Evolutionary conservation across 176 grass and related monocot genomes (phyloP), one percentile per base, ranked within the genome.

Genomic region (Urochloa ruziziensis): DNA sequence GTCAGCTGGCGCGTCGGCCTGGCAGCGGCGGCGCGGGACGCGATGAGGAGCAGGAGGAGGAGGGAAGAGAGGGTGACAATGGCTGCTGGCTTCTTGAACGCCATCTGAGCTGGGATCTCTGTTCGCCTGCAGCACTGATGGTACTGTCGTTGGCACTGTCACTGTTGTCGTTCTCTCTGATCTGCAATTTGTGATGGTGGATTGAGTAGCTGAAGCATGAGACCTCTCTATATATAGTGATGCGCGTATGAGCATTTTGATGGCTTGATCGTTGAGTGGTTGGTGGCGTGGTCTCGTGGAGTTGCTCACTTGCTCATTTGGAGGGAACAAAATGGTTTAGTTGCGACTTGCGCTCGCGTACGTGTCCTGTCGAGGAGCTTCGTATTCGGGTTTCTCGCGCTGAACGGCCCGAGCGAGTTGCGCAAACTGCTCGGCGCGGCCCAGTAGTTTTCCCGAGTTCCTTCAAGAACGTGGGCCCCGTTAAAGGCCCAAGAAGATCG

Each of bases 1-100:
- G 70, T 65, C 13, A 93, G 79, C 0, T 68, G 43, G 54, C 87
- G 87, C 28, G 74, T 58, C 35, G 66, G 74, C 53, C 80, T 53
- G 4, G 87, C 66, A 2, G 80, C 74, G 19, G 32, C 14, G 51
- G 74, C 67, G 76, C 52, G 28, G 13, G 72, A 43, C 6, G 57
- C 74, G 58, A 88, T 6, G 75, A 92, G 54, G 71, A 92, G 25
- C 9, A 89, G 25, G 13, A 84, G 46, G 0, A 88, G 40, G 7
- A 71, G 30, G 23, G 64, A 1, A 7, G 60, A 16, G 63, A 85
- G 1, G 15, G 15, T 0, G 39, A 30, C 8, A 0, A 34, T 10
- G 56, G 13, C 47, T 65, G 56, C 47, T 65, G 56, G n/a, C 56
- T 82, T 82, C 72, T 37, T 66, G 64, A 67, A 48, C 14, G 66